Conservation (phyloP, 2,329 filamentous ascomycete species). For the Hirsutella minnesotensis region DNA sequence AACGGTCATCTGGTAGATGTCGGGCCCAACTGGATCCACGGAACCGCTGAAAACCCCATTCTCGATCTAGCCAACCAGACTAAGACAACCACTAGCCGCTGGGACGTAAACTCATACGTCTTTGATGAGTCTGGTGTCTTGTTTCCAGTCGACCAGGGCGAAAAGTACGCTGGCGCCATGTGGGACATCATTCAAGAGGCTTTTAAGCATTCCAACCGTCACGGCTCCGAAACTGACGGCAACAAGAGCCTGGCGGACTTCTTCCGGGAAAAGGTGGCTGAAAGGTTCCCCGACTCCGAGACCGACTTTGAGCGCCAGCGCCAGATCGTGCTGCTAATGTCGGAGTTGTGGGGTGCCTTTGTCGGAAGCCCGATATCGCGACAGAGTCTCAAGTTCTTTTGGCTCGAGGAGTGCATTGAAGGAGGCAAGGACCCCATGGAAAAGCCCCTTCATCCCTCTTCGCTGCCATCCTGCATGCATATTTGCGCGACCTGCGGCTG, state of each 20-base stretch:
- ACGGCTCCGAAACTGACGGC: slow-evolving; percentile 33
- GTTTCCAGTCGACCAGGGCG: slow-evolving; percentile 33
- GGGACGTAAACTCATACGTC: slow-evolving; percentile 41
- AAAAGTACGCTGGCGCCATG: slow-evolving; percentile 38
- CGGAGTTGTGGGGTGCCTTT: slow-evolving; percentile 60
- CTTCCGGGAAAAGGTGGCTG: slow-evolving; percentile 31
- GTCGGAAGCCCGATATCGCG: slow-evolving; percentile 50
- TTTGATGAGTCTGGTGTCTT: slow-evolving; percentile 44
- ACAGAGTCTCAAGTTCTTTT: slow-evolving; percentile 67
- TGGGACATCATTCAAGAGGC: slow-evolving; percentile 60
- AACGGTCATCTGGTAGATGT: slow-evolving; percentile 41
- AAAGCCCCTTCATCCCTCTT: not conserved
- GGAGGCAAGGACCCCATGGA: slow-evolving; percentile 34
- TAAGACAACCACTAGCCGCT: slow-evolving; percentile 33
- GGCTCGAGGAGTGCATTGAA: slow-evolving; percentile 68
- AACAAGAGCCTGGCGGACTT: slow-evolving; percentile 41
- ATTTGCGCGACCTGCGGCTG: not conserved
- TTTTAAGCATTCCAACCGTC: slow-evolving; percentile 52
- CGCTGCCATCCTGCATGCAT: not conserved
- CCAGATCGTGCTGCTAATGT: slow-evolving; percentile 35
- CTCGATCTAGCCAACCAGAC: slow-evolving; percentile 53
- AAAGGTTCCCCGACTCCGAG: slow-evolving; percentile 33
- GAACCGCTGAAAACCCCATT: slow-evolving; percentile 59
- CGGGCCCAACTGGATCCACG: slow-evolving; percentile 75
- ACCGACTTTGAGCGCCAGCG: slow-evolving; percentile 27